Conservation (phyloP, 352 stramenopile species). For the Phytophthora macrochlamydospora region DNA sequence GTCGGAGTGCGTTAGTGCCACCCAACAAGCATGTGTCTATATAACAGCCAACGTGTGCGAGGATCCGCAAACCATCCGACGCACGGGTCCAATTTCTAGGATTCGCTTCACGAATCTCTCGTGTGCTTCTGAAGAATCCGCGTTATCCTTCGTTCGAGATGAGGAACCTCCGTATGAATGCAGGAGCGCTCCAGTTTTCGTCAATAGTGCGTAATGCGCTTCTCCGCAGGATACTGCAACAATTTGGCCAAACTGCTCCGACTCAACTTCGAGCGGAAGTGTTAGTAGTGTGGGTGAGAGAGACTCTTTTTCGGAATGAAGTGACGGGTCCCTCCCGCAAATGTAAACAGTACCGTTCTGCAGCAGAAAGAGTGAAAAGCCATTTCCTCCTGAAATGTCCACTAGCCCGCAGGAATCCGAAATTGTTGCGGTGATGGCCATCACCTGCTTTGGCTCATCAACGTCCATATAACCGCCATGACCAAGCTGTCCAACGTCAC, state of each 20-base stretch:
- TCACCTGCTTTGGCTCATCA: constrained; percentile 58
- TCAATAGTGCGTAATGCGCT: constrained; percentile 44
- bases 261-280: constrained; percentile 19
- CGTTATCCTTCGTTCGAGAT: constrained; percentile 13
- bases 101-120: constrained; percentile 22
- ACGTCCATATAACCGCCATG: constrained; percentile 71
- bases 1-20: no score
- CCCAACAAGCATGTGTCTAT: background rate
- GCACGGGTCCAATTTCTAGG: constrained; percentile 22
- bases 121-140: constrained; percentile 18
- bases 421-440: constrained; percentile 44
- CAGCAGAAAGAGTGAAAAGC: constrained; percentile 47
- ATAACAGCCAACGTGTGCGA: constrained; percentile 43
- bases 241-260: constrained; percentile 28
- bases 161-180: constrained; percentile 24
- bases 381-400: constrained; percentile 39
- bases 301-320: constrained; percentile 15
- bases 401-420: constrained; percentile 21
- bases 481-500: constrained; percentile 68
- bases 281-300: constrained; percentile 38
- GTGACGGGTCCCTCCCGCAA: constrained; percentile 43
- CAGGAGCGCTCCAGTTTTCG: constrained; percentile 33
- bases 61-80: constrained; percentile 40
- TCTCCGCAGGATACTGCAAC: constrained; percentile 47
- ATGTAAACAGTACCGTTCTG: constrained; percentile 39